A percentile compares a stretch with the other conserved stretches of the same genome.
Evolutionary conservation across 768 basidiomycete genomes (phyloP).

Genomic region (Cubamyces sp.): DNA sequence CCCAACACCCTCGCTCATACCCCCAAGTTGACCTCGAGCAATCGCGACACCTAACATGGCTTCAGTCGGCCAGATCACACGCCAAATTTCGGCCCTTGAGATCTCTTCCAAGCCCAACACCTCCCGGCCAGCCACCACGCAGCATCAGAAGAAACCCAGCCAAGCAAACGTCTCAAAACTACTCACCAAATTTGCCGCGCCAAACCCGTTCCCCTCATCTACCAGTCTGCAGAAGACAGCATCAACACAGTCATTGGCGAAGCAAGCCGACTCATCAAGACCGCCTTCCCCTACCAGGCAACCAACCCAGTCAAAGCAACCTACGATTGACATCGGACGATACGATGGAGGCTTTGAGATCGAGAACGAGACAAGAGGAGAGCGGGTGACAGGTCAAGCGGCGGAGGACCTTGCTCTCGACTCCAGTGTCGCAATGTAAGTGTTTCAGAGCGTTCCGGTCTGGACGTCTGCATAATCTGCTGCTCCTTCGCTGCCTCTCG

Average conservation of each 20-base stretch:
- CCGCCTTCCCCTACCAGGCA: constrained; percentile 28
- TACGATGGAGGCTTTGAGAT: constrained; percentile 98
- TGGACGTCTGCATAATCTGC: neutral
- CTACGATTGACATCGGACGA: constrained; percentile 73
- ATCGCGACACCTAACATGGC: constrained; percentile 42
- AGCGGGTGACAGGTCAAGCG: constrained; percentile 73
- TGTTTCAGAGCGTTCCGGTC: constrained; percentile 11
- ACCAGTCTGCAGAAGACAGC: constrained; percentile 27
- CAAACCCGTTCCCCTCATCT: constrained; percentile 48
- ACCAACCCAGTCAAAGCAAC: constrained; percentile 20
- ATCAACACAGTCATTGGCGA: constrained; percentile 25
- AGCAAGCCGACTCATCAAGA: constrained; percentile 34
- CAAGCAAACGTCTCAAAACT: constrained; percentile 70
- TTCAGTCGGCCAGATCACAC: constrained; percentile 56
- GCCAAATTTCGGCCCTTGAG: constrained; percentile 72
- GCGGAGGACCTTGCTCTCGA: constrained; percentile 84
- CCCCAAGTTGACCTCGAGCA: constrained; percentile 4
- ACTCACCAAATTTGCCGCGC: constrained; percentile 73
- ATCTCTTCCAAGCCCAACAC: constrained; percentile 54
- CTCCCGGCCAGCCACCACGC: constrained; percentile 38
- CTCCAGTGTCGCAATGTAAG: constrained; percentile 72
- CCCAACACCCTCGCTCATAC: neutral
- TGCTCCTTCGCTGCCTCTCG: neutral
- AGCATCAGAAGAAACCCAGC: constrained; percentile 55
- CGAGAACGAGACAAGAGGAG: constrained; percentile 82